Percentiles rank a stretch among this genome's conserved stretches.
Conservation (phyloP, 495 filamentous ascomycete genomes). For the Eremomyces bilateralis region DNA sequence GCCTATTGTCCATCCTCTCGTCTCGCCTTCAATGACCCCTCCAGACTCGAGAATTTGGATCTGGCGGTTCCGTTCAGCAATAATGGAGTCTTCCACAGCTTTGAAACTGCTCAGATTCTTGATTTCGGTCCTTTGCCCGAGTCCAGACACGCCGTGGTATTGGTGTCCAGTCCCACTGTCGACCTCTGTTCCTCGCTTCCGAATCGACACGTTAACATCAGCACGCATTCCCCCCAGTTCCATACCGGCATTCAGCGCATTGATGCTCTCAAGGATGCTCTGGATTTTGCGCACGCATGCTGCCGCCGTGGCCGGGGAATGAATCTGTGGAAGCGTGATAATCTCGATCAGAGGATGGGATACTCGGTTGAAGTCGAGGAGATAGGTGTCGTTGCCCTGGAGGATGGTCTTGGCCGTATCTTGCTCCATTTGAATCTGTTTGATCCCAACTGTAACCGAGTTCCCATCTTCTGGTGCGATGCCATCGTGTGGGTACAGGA, state of each 20-base stretch:
- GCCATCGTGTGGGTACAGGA: conserved; percentile 53
- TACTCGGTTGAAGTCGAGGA: conserved; percentile 87
- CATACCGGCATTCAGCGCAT: conserved; percentile 77
- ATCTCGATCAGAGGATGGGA: conserved; percentile 85
- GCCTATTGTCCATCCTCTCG: conserved; percentile 74
- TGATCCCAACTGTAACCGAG: conserved; percentile 49
- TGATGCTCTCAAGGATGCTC: conserved; percentile 51
- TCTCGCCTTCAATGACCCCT: conserved; percentile 65
- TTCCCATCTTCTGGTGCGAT: conserved; percentile 51
- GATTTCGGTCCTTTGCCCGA: conserved; percentile 88
- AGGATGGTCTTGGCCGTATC: conserved; percentile 89
- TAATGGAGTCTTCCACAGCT: conserved; percentile 80
- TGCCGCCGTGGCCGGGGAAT: conserved; percentile 63
- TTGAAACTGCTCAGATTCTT: conserved; percentile 94
- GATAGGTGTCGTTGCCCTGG: conserved; percentile 41
- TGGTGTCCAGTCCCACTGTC: conserved; percentile 11
- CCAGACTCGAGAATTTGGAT: conserved; percentile 61
- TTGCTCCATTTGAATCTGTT: conserved; percentile 91
- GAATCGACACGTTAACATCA: conserved; percentile 88
- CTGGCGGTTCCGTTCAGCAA: conserved; percentile 75
- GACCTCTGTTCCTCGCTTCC: conserved; percentile 24
- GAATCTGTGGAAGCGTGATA: conserved; percentile 75
- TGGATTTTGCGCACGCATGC: conserved; percentile 80
- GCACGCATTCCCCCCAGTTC: conserved; percentile 76
- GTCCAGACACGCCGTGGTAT: conserved; percentile 31